A percentile compares a stretch with the other conserved stretches of the same genome.
Conservation (phyloP, 1,139 yeast species). For the Pneumocystis sp. region DNA sequence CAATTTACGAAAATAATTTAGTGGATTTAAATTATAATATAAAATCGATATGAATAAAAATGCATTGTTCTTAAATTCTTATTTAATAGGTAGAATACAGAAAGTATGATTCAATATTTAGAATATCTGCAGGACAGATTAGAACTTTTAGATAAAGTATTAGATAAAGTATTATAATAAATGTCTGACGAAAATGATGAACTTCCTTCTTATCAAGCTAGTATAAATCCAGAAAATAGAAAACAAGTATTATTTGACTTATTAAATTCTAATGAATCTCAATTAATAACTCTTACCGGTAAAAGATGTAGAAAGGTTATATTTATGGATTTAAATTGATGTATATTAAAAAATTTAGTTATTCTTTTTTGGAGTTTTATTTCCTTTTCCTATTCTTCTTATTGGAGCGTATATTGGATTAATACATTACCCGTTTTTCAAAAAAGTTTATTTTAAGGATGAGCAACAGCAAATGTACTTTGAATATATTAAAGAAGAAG, state of each 20-base stretch:
- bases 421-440: background rate
- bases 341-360: background rate
- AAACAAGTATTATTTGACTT: background rate
- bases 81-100: background rate
- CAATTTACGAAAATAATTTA: background rate
- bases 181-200: background rate
- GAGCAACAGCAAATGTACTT: background rate
- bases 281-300: background rate
- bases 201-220: background rate
- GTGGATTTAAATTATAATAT: background rate
- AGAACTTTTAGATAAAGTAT: background rate
- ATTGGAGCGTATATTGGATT: background rate
- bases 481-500: background rate
- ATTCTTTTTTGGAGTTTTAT: background rate
- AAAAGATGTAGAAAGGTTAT: background rate
- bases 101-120: background rate
- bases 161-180: background rate
- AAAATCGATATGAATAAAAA: background rate
- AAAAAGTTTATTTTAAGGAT: background rate
- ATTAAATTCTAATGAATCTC: background rate
- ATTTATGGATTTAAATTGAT: background rate
- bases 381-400: background rate
- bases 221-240: background rate
- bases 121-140: background rate
- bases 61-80: background rate